Evolutionary conservation across 2,329 filamentous ascomycete genomes (phyloP).

Genomic region (Pseudopithomyces maydicus): DNA sequence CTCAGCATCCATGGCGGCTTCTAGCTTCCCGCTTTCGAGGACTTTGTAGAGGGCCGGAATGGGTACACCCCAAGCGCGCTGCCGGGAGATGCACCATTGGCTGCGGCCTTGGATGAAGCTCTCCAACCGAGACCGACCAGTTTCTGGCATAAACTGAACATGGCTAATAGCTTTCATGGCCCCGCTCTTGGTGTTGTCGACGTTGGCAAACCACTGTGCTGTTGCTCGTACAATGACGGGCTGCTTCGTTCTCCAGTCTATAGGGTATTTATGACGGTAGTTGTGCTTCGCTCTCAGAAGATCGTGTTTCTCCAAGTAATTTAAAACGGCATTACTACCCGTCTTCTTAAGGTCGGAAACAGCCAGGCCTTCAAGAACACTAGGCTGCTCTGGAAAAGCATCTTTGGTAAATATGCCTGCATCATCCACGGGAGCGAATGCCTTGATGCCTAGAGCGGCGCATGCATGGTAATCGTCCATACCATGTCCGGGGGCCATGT

Average conservation of each 20-base stretch:
- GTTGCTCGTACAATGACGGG: conserved; percentile 92
- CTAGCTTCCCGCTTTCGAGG: conserved; percentile 58
- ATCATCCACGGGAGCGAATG: conserved; percentile 82
- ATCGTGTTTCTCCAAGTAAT: conserved; percentile 60
- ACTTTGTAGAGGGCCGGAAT: conserved; percentile 86
- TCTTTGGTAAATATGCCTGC: conserved; percentile 79
- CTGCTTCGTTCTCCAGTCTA: conserved; percentile 95
- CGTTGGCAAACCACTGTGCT: conserved; percentile 97
- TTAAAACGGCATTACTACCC: conserved; percentile 65
- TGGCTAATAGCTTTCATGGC: conserved; percentile 72
- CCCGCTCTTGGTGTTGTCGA: conserved; percentile 76
- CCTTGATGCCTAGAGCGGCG: conserved; percentile 68
- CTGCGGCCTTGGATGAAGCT: conserved; percentile 86
- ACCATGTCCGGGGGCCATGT: conserved; percentile 91
- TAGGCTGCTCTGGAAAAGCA: conserved; percentile 73
- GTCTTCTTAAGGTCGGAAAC: conserved; percentile 70
- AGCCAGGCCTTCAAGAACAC: conserved; percentile 69
- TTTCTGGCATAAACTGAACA: conserved; percentile 79
- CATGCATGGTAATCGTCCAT: conserved; percentile 95
- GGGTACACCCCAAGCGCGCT: conserved; percentile 94
- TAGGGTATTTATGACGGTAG: conserved; percentile 91
- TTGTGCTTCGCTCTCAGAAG: conserved; percentile 72
- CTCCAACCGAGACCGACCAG: conserved; percentile 74
- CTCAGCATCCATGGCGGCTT: conserved; percentile 77
- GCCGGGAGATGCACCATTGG: conserved; percentile 98